Percentiles rank a stretch among this genome's conserved stretches.
Evolutionary conservation across 805 yeast species (phyloP).

Genomic region (Kuraishia cidri): DNA sequence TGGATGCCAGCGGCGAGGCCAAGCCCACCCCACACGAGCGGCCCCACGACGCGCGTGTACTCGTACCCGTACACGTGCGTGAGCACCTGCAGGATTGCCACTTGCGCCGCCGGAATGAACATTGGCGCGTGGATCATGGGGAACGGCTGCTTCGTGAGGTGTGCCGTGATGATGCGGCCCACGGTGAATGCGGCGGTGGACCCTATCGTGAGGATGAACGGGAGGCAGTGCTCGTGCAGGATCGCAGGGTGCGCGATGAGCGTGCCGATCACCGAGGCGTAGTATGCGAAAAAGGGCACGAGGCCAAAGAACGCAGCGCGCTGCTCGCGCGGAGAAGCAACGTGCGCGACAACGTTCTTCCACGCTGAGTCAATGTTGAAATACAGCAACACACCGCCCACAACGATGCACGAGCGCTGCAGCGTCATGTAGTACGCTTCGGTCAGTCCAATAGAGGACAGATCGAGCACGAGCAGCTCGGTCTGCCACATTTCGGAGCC

Average conservation of each 20-base stretch:
- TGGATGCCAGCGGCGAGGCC: slow-evolving; percentile 63
- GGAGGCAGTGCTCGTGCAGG: slow-evolving; percentile 33
- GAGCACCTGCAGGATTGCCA: slow-evolving; percentile 23
- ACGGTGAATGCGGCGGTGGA: slow-evolving; percentile 74
- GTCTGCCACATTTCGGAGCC: slow-evolving; percentile 67
- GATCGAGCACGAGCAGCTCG: slow-evolving; percentile 29
- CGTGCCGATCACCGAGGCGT: slow-evolving; percentile 36
- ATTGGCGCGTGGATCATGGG: slow-evolving; percentile 69
- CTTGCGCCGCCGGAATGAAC: slow-evolving; percentile 51
- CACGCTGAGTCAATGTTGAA: slow-evolving; percentile 66
- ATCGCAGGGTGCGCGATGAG: slow-evolving; percentile 42
- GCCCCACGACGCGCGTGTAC: slow-evolving; percentile 31
- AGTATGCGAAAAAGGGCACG: slow-evolving; percentile 57
- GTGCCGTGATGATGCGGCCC: slow-evolving; percentile 87
- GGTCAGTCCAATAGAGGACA: slow-evolving; percentile 20
- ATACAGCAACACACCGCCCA: slow-evolving; percentile 45
- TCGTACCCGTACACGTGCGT: slow-evolving; percentile 27
- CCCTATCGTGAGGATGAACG: slow-evolving; percentile 65
- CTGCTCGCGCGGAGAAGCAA: slow-evolving; percentile 22
- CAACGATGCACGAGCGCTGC: slow-evolving; percentile 31
- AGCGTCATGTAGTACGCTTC: slow-evolving; percentile 23
- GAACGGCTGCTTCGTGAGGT: slow-evolving; percentile 70
- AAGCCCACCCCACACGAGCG: slow-evolving; percentile 56
- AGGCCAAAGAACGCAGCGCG: slow-evolving; percentile 44
- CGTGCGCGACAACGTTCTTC: slow-evolving; percentile 43